Evolutionary conservation across 2,329 filamentous ascomycete genomes (phyloP).

Genomic region (Nakataea oryzae): DNA sequence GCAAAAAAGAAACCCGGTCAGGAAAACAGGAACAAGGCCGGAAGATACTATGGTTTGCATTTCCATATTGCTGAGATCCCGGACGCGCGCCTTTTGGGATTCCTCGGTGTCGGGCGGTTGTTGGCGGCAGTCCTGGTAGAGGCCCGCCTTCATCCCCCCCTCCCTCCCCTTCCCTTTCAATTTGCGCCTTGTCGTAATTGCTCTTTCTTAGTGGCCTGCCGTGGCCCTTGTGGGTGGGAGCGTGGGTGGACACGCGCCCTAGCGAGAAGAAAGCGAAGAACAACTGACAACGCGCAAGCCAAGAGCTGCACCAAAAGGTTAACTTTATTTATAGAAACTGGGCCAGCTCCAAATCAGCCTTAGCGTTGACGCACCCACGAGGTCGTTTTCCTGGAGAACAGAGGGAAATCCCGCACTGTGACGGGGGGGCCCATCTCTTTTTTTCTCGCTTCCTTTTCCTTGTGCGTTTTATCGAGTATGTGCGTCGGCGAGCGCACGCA

Average conservation of each 20-base stretch:
- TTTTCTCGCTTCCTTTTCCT: neutral
- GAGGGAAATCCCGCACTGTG: no score
- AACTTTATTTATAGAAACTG: constrained; percentile 11
- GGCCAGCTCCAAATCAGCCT: neutral
- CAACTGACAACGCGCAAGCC: neutral
- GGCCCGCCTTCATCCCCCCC: no score
- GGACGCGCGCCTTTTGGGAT: no score
- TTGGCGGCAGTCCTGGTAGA: no score
- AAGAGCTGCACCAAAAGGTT: constrained; percentile 8
- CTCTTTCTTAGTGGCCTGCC: neutral
- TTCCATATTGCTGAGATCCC: no score
- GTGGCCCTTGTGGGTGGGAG: neutral
- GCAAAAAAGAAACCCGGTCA: no score
- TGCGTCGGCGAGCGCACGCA: no score
- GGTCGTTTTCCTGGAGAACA: neutral
- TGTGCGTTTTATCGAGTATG: neutral
- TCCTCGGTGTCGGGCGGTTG: no score
- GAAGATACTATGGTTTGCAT: no score
- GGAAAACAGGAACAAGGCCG: no score
- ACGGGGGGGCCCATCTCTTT: neutral
- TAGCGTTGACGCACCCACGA: neutral
- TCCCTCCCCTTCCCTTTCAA: no score
- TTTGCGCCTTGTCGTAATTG: no score
- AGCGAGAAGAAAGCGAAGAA: neutral
- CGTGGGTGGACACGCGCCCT: neutral